Base-by-base conservation (phyloP, 192 early-diverging fungal species). In the Helicostylum pulchrum region DNA sequence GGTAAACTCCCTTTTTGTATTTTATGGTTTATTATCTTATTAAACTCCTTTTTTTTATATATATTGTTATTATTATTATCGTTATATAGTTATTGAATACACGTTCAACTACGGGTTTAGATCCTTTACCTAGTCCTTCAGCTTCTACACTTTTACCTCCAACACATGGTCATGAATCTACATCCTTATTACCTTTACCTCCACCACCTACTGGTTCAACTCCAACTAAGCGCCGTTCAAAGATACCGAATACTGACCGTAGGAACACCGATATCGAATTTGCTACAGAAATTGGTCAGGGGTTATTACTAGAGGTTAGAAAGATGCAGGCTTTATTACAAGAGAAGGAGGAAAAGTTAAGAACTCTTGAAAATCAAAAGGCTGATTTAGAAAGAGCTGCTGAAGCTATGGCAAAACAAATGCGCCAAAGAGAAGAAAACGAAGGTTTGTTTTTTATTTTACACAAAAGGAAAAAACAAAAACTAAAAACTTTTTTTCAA, bases 391-490 rank as follows among this genome's bases (percentile, higher is more conserved):
- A 85, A 53, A 73, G 81, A 26, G 70, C 67, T 36, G 73, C 76
- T 54, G 83, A 85, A 48, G 59, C 67, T 1, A 64, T 81, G 50
- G 64, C 73, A 46, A 81, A 80, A 52, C 77, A 83, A 55, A 51
- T 82, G 14, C 69, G 80, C 19, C 71, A 77, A 42, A 72, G 76
- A 9, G 79, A 85, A 67, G 83, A 85, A 62, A 76, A 61, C 55
- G 79, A 85, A 76, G 81, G 83, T 85, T 78, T 50, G 21, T 61
- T 51, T n/a, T 32, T 53, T 10, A 39, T 50, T 47, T 67, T 39
- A 39, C 36, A 36, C 36, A 39, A 9, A 39, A 39, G 12, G 5
- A 9, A 0, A 14, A 48, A 48, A 48, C 4, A 48, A 6, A 15
- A 12, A 17, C 11, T 48, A 14, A 48, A 2, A 2, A 26, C 2